These are phyloP conservation scores for Cladosporium halotolerans DNA, from an alignment of 2,329 filamentous ascomycete genomes.

Conservation along the genomic window DNA sequence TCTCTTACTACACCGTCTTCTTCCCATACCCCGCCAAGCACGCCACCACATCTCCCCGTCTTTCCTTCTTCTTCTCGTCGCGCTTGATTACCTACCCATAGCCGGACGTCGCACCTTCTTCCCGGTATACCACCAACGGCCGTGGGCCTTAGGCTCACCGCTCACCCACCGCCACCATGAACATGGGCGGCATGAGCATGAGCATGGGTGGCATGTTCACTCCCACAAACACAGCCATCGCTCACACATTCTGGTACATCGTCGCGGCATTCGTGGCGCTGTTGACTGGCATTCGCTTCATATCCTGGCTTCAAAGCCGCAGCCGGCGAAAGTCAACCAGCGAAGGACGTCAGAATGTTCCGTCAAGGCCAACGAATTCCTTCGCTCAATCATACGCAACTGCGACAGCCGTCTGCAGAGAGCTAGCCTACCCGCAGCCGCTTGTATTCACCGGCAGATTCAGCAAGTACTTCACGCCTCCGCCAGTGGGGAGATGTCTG, in stretches of 20 bases:
- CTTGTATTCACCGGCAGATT: slow-evolving; percentile 25
- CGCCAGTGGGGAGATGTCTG: slow-evolving; percentile 26
- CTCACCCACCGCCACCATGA: slow-evolving; percentile 14
- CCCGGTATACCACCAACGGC: neutral
- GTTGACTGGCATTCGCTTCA: slow-evolving; percentile 16
- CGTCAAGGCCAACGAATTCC: slow-evolving; percentile 20
- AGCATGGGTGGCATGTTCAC: slow-evolving; percentile 22
- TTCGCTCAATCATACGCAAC: slow-evolving; percentile 26
- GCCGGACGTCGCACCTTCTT: neutral
- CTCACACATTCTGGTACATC: slow-evolving; percentile 26
- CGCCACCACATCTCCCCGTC: neutral
- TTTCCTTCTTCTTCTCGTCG: neutral
- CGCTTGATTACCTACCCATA: slow-evolving; percentile 5
- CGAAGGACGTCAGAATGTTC: slow-evolving; percentile 12
- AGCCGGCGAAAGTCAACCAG: slow-evolving; percentile 13
- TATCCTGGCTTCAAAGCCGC: slow-evolving; percentile 14
- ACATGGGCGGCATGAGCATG: slow-evolving; percentile 26
- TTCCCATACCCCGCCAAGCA: neutral
- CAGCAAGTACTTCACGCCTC: slow-evolving; percentile 27
- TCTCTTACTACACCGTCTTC: neutral
- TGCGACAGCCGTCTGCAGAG: slow-evolving; percentile 20
- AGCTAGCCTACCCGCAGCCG: slow-evolving; percentile 26
- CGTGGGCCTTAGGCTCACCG: neutral
- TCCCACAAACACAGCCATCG: slow-evolving; percentile 19
- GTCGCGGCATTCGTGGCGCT: slow-evolving; percentile 23